A percentile compares a stretch with the other conserved stretches of the same genome.
These are phyloP conservation scores for Evansstolkia leycettana DNA, from an alignment of 495 filamentous ascomycete genomes.

Conservation along the genomic window DNA sequence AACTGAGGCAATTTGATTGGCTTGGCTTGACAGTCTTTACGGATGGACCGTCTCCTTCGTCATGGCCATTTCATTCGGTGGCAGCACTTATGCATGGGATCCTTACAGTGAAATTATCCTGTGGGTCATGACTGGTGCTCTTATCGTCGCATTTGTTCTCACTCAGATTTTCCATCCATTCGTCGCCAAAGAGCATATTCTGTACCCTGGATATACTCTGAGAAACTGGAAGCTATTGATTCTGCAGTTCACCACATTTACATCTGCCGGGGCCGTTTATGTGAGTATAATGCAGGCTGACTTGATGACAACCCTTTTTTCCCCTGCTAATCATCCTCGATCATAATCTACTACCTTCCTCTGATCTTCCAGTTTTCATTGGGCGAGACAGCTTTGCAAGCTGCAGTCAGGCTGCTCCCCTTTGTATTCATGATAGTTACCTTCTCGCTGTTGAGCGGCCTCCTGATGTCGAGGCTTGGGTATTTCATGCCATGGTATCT, in stretches of 20 bases:
- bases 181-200: no score
- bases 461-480: slow-evolving; percentile 29
- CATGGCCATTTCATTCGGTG: slow-evolving; percentile 23
- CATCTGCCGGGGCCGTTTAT: no score
- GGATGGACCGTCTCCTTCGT: slow-evolving; percentile 10
- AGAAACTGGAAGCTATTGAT: no score
- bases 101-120: slow-evolving; percentile 13
- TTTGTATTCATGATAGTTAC: slow-evolving; percentile 20
- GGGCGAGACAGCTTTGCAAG: no score
- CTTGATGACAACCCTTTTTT: no score
- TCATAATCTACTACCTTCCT: no score
- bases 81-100: slow-evolving; percentile 18
- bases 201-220: no score
- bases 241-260: no score
- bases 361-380: no score
- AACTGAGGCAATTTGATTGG: slow-evolving; percentile 24
- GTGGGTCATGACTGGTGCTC: slow-evolving; percentile 10
- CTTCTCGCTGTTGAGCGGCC: slow-evolving; percentile 26
- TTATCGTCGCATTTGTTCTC: slow-evolving; percentile 9
- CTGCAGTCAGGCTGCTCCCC: slow-evolving; percentile 24
- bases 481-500: slow-evolving; percentile 46
- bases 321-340: no score
- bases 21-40: slow-evolving; percentile 14
- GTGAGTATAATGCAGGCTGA: no score
- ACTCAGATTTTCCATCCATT: slow-evolving; percentile 46